phyloP scores from a whole-genome alignment of 1,284 basidiomycete species.

The Cutaneotrichosporon daszewskae region DNA sequence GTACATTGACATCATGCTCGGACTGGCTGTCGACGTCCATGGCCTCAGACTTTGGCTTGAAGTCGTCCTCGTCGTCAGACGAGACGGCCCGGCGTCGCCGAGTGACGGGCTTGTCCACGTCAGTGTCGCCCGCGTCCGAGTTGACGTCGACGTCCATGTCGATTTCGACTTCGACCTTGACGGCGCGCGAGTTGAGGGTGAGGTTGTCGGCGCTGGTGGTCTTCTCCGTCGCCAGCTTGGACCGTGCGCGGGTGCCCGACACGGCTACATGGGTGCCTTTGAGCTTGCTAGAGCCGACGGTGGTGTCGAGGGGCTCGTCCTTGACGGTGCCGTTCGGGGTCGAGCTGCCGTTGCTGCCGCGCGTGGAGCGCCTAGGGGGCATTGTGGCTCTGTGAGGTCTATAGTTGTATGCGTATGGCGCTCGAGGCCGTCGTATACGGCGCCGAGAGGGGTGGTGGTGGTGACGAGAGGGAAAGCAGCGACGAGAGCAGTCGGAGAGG shows the following conservation, averaged over 20 bases:
- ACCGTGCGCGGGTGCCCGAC: constrained; percentile 23
- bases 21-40: not conserved
- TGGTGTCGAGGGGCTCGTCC: constrained; percentile 8
- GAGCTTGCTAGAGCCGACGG: too few species aligned
- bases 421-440: too few species aligned
- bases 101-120: constrained; percentile 2
- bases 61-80: not conserved
- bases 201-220: constrained; percentile 37
- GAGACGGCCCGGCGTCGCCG: too few species aligned
- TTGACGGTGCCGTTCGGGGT: too few species aligned
- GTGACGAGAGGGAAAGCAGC: too few species aligned
- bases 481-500: too few species aligned
- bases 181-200: constrained; percentile 24
- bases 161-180: constrained; percentile 8
- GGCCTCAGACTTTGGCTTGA: not conserved
- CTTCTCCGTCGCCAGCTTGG: constrained; percentile 33
- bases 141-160: not conserved
- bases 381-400: too few species aligned
- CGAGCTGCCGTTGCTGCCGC: too few species aligned
- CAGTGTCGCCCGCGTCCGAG: not conserved
- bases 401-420: too few species aligned
- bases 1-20: not conserved
- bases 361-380: too few species aligned
- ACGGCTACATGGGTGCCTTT: too few species aligned
- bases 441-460: too few species aligned